These are phyloP conservation scores for Dictyostelium intermedium DNA, from an alignment of 78 protist species.

Conservation along the genomic window DNA sequence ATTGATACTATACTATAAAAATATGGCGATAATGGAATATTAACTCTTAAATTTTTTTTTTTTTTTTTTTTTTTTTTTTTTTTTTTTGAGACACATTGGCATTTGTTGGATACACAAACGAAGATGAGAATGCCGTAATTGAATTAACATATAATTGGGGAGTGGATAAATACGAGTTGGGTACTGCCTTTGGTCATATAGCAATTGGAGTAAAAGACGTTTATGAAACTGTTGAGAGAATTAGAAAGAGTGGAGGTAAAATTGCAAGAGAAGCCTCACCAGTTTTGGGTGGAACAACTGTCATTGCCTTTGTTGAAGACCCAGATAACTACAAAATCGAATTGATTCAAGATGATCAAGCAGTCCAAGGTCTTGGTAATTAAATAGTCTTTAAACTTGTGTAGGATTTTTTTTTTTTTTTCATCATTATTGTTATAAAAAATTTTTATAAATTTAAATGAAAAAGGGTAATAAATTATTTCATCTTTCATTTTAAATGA, in stretches of 20 bases:
- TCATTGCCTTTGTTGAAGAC: conserved; percentile 77
- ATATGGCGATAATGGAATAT: too few species aligned
- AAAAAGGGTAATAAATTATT: too few species aligned
- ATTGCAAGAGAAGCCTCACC: conserved; percentile 71
- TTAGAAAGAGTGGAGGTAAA: conserved; percentile 47
- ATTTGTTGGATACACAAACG: conserved; percentile 17
- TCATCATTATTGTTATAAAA: too few species aligned
- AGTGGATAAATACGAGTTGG: conserved; percentile 23
- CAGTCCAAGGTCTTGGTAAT: conserved; percentile 35
- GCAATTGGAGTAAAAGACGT: conserved; percentile 53
- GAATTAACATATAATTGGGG: conserved; percentile 74
- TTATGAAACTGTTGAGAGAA: not conserved
- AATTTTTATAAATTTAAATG: too few species aligned
- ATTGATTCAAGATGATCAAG: conserved; percentile 30
- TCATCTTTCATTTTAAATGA: too few species aligned
- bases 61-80: not conserved
- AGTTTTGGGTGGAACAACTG: conserved; percentile 60
- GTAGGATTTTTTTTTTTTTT: too few species aligned
- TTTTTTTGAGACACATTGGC: conserved; percentile 12
- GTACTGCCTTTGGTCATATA: conserved; percentile 73
- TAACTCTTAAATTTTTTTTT: too few species aligned
- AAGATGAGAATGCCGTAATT: conserved; percentile 11
- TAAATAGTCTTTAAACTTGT: too few species aligned
- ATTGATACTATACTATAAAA: too few species aligned
- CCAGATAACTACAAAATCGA: conserved; percentile 77